Evolutionary conservation across 2,329 filamentous ascomycete species (phyloP), one percentile per base, ranked within the genome.

Genomic region (Beauveria varroae): DNA sequence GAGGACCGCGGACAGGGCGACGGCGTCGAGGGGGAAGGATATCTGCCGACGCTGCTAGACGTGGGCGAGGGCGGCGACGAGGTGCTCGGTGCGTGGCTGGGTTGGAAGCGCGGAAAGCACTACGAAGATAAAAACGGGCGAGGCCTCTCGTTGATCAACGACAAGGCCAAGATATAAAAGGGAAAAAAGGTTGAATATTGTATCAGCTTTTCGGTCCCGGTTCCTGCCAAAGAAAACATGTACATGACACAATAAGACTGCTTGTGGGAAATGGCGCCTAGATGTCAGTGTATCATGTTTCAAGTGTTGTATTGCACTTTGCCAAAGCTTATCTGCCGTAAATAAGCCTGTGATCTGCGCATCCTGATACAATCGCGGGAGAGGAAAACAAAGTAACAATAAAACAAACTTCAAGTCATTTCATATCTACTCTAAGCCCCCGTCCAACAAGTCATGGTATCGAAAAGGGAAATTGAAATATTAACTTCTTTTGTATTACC

Each of bases 1-100:
- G 66, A 71, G 12, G 73, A 71, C 9, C 75, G 75, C 57, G 88
- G 89, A 0, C 87, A 90, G 71, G 88, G 88, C 0, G 73, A 75
- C 4, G 88, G 88, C 0, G 79, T 87, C 0, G 73, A 85, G 55
- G 90, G 89, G 0, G 78, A 78, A 56, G 89, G 89, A 1, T 96
- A 93, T 79, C 73, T 67, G 1, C 85, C 83, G 20, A 75, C 74
- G 24, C 73, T 80, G 0, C 71, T 97, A 60, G 72, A 71, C 4
- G 84, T 90, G 1, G 90, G 92, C 0, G 76, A 86, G 26, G 90
- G 89, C 5, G 92, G 91, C 1, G 87, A 91, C 71, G 83, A 86
- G 57, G 81, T 82, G 4, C 71, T 97, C 64, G 75, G 75, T 56
- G 72, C 80, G 55, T 97, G 93, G 93, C 78, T 88, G 66, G 90